Percentiles rank a stretch among this genome's conserved stretches.
phyloP scores from a whole-genome alignment of 352 stramenopile species.

The Pythium sukuiense region DNA sequence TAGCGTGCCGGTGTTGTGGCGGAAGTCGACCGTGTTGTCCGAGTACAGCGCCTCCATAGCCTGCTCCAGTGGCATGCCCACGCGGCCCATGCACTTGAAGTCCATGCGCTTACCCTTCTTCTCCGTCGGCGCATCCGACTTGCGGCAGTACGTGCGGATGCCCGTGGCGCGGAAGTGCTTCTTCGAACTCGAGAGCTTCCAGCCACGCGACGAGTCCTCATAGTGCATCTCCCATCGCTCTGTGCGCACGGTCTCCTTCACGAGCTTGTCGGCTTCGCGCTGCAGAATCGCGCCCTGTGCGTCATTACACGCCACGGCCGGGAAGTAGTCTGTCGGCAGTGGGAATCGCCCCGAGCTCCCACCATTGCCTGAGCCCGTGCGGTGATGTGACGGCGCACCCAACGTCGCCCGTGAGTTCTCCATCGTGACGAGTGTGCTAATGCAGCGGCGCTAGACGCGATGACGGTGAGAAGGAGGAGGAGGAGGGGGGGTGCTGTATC shows the following conservation, averaged over 20 bases:
- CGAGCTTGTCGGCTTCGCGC: conserved; percentile 20
- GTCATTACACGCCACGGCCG: conserved; percentile 34
- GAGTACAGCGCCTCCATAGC: conserved; percentile 59
- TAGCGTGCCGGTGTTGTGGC: conserved; percentile 53
- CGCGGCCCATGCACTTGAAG: conserved; percentile 67
- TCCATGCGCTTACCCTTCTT: conserved; percentile 42
- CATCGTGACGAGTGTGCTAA: background rate
- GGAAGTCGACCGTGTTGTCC: conserved; percentile 59
- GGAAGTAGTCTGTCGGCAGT: conserved; percentile 49
- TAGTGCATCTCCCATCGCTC: conserved; percentile 64
- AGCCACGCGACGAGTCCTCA: conserved; percentile 55
- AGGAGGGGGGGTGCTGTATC: background rate
- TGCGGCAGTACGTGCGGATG: conserved; percentile 58
- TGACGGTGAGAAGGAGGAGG: background rate
- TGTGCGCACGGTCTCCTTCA: conserved; percentile 34
- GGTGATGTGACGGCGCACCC: conserved; percentile 3
- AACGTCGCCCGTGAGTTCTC: background rate
- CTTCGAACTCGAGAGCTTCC: conserved; percentile 71
- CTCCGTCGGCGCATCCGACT: conserved; percentile 35
- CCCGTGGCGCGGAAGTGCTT: conserved; percentile 66
- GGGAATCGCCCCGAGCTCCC: conserved; percentile 33
- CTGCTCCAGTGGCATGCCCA: conserved; percentile 44
- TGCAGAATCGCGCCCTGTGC: conserved; percentile 44
- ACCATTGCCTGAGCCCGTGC: conserved; percentile 12
- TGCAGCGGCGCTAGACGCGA: background rate